Percentiles rank a stretch among this genome's conserved stretches.
phyloP scores from a whole-genome alignment of 2,329 filamentous ascomycete genomes.

The Huntiella moniliformis region DNA sequence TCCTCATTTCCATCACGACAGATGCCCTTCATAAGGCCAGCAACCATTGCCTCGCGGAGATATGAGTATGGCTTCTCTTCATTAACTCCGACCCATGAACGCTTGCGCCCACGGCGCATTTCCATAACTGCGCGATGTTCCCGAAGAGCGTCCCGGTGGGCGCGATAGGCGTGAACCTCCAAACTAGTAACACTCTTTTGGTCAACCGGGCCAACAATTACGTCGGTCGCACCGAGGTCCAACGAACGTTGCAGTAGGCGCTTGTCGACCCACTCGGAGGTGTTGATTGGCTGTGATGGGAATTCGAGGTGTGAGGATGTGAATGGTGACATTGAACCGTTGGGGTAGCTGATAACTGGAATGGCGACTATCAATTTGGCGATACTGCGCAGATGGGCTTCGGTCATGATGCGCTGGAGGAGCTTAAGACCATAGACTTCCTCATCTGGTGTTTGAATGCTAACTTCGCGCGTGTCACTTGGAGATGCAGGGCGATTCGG shows the following conservation, averaged over 20 bases:
- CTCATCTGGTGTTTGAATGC: slow-evolving; percentile 25
- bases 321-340: slow-evolving; percentile 15
- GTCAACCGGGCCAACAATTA: slow-evolving; percentile 62
- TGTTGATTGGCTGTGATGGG: slow-evolving; percentile 14
- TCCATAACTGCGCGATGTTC: slow-evolving; percentile 57
- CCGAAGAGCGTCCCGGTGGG: slow-evolving; percentile 55
- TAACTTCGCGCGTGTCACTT: slow-evolving; percentile 16
- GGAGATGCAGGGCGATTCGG: slow-evolving; percentile 16
- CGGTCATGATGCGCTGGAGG: slow-evolving; percentile 37
- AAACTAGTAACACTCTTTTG: slow-evolving; percentile 55
- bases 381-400: slow-evolving; percentile 35
- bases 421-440: slow-evolving; percentile 37
- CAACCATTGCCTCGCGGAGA: slow-evolving; percentile 83
- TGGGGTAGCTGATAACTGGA: slow-evolving; percentile 29
- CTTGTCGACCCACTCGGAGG: slow-evolving; percentile 23
- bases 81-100: slow-evolving; percentile 79
- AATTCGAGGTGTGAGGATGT: slow-evolving; percentile 17
- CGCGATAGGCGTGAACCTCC: slow-evolving; percentile 67
- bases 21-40: slow-evolving; percentile 72
- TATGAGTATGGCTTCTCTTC: slow-evolving; percentile 79
- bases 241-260: slow-evolving; percentile 49
- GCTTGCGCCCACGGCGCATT: slow-evolving; percentile 56
- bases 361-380: slow-evolving; percentile 39
- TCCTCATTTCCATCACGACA: slow-evolving; percentile 50
- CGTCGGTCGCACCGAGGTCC: slow-evolving; percentile 72